phyloP scores from a whole-genome alignment of 2,329 filamentous ascomycete genomes.

The Colletotrichum acutatum region DNA sequence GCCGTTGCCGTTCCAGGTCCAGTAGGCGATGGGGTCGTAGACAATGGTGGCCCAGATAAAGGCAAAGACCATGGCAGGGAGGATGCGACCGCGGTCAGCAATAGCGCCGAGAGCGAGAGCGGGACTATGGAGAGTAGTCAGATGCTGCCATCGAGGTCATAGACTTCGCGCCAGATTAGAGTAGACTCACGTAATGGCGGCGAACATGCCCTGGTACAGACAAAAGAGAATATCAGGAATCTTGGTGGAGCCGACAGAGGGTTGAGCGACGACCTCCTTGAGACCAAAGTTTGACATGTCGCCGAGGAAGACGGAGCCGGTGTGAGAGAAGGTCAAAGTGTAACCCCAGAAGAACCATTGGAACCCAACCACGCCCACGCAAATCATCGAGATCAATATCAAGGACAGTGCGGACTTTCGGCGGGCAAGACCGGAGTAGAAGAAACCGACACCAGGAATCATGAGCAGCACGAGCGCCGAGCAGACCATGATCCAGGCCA shows the following conservation, averaged over 20 bases:
- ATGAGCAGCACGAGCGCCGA: slow-evolving; percentile 88
- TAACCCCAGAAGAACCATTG: slow-evolving; percentile 99
- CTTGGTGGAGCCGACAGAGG: slow-evolving; percentile 76
- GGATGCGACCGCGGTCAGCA: slow-evolving; percentile 70
- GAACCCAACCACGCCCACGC: slow-evolving; percentile 82
- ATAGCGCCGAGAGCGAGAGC: slow-evolving; percentile 70
- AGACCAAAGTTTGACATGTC: slow-evolving; percentile 85
- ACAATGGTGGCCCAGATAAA: slow-evolving; percentile 79
- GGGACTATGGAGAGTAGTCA: slow-evolving; percentile 49
- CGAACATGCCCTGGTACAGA: slow-evolving; percentile 91
- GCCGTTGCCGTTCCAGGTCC: slow-evolving; percentile 81
- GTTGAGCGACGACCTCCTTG: slow-evolving; percentile 78
- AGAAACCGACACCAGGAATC: slow-evolving; percentile 94
- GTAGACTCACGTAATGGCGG: slow-evolving; percentile 81
- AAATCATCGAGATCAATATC: slow-evolving; percentile 87
- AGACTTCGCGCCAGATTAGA: background rate
- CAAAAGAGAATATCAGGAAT: slow-evolving; percentile 88
- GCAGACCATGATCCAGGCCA: slow-evolving; percentile 82
- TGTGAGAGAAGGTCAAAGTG: slow-evolving; percentile 85
- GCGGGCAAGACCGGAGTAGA: slow-evolving; percentile 90
- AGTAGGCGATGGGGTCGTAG: slow-evolving; percentile 80
- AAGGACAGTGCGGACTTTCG: slow-evolving; percentile 90
- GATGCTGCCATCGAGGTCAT: background rate
- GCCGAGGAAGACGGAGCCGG: slow-evolving; percentile 81
- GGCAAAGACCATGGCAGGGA: slow-evolving; percentile 73